Percentiles rank a stretch among this genome's conserved stretches.
phyloP scores from a whole-genome alignment of 2,329 filamentous ascomycete species.

The Fusarium sp. region DNA sequence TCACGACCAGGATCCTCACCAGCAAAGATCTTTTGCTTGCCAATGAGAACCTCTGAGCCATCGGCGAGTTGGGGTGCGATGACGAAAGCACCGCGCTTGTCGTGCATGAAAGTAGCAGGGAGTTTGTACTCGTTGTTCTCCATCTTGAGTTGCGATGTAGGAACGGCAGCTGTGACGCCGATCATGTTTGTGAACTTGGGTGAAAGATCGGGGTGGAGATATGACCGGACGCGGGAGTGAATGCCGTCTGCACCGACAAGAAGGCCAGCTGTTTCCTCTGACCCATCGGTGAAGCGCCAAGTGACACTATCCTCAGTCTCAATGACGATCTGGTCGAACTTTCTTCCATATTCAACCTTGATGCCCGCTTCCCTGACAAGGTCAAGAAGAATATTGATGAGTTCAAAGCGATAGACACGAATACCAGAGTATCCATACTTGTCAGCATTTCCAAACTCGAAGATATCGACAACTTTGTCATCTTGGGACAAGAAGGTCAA shows the following conservation, averaged over 20 bases:
- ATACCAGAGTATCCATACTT: conserved; percentile 67
- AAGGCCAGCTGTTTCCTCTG: conserved; percentile 54
- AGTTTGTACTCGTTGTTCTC: conserved; percentile 54
- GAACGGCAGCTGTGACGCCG: conserved; percentile 54
- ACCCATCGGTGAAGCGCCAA: conserved; percentile 63
- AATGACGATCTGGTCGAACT: conserved; percentile 59
- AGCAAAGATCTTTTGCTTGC: conserved; percentile 57
- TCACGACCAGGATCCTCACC: conserved; percentile 54
- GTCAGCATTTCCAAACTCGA: conserved; percentile 62
- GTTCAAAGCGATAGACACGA: conserved; percentile 65
- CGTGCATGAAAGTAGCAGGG: conserved; percentile 60
- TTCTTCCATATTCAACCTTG: conserved; percentile 61
- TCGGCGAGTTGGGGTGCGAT: conserved; percentile 63
- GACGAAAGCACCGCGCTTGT: conserved; percentile 61
- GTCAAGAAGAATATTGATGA: conserved; percentile 63
- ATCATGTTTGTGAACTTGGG: conserved; percentile 65
- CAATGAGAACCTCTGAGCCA: conserved; percentile 64
- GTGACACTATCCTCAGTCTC: conserved; percentile 58
- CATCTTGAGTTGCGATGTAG: conserved; percentile 54
- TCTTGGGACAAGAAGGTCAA: conserved; percentile 60
- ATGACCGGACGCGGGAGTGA: conserved; percentile 66
- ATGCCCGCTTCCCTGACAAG: conserved; percentile 58
- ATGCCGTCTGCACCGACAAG: conserved; percentile 72
- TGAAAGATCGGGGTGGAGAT: conserved; percentile 63
- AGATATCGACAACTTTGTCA: conserved; percentile 54